A percentile compares a stretch with the other conserved stretches of the same genome.
phyloP scores from a whole-genome alignment of 2,329 filamentous ascomycete genomes.

The Esteya vermicola region DNA sequence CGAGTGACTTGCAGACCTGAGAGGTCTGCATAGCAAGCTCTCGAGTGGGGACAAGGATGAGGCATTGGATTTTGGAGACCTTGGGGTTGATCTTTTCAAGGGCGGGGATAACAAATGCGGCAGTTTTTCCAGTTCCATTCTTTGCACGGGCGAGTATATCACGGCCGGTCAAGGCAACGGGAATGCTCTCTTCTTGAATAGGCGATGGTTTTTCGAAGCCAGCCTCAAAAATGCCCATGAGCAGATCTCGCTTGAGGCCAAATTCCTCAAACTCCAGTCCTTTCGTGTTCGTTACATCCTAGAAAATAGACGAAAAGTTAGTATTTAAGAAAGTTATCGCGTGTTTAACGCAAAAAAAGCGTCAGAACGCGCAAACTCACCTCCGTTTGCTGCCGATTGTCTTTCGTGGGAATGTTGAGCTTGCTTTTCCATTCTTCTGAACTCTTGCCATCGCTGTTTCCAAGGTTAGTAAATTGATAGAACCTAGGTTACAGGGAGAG shows the following conservation, averaged over 20 bases:
- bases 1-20: constrained; percentile 96
- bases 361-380: too few species aligned
- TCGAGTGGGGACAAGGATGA: constrained; percentile 91
- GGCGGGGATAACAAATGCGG: constrained; percentile 91
- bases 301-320: not conserved
- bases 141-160: constrained; percentile 94
- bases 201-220: constrained; percentile 98
- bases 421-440: constrained; percentile 60
- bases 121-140: constrained; percentile 97
- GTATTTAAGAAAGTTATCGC: not conserved
- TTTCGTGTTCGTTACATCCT: constrained; percentile 98
- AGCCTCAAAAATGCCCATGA: constrained; percentile 99
- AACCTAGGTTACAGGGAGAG: not conserved
- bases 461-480: not conserved
- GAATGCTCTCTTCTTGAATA: constrained; percentile 98
- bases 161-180: constrained; percentile 84
- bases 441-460: constrained; percentile 30
- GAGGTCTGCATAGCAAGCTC: constrained; percentile 97
- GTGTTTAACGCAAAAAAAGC: too few species aligned
- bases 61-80: constrained; percentile 86
- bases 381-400: constrained; percentile 70
- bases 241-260: constrained; percentile 79
- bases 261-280: constrained; percentile 97
- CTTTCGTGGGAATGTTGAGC: constrained; percentile 58
- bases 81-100: constrained; percentile 95